A percentile compares a stretch with the other conserved stretches of the same genome.
These are phyloP conservation scores for Diaporthe capsici DNA, from an alignment of 2,329 filamentous ascomycete genomes.

Conservation along the genomic window DNA sequence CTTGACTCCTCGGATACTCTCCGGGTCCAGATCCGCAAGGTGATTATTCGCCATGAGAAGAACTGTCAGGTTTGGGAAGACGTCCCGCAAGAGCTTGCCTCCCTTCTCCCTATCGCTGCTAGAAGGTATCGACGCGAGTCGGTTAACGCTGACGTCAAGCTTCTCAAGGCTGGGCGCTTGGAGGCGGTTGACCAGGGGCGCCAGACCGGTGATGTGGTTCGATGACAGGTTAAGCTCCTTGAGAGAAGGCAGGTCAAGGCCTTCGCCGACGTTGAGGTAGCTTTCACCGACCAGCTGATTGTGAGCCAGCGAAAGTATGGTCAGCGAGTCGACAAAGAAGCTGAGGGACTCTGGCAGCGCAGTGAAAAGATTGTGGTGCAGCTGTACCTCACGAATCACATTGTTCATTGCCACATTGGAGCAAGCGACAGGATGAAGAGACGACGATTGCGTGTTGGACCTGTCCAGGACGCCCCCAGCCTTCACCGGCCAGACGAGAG, in stretches of 20 bases:
- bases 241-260: slow-evolving; percentile 79
- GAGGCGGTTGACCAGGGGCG: slow-evolving; percentile 75
- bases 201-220: slow-evolving; percentile 80
- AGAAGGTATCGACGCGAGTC: slow-evolving; percentile 77
- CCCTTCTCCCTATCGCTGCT: slow-evolving; percentile 44
- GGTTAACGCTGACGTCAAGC: slow-evolving; percentile 86
- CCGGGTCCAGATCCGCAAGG: slow-evolving; percentile 79
- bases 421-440: slow-evolving; percentile 70
- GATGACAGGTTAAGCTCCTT: slow-evolving; percentile 82
- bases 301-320: slow-evolving; percentile 79
- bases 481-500: slow-evolving; percentile 68
- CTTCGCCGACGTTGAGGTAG: slow-evolving; percentile 70
- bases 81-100: slow-evolving; percentile 64
- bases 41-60: slow-evolving; percentile 86
- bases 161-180: slow-evolving; percentile 82
- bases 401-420: slow-evolving; percentile 68
- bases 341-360: slow-evolving; percentile 78
- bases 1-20: slow-evolving; percentile 80
- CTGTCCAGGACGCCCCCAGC: slow-evolving; percentile 77
- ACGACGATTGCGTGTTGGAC: slow-evolving; percentile 75
- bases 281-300: slow-evolving; percentile 77
- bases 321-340: slow-evolving; percentile 79
- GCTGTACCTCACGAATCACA: slow-evolving; percentile 70
- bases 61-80: slow-evolving; percentile 79
- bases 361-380: slow-evolving; percentile 84